Evolutionary conservation across 345 rosid genomes (phyloP).

Genomic region (Physaria fendleri): DNA sequence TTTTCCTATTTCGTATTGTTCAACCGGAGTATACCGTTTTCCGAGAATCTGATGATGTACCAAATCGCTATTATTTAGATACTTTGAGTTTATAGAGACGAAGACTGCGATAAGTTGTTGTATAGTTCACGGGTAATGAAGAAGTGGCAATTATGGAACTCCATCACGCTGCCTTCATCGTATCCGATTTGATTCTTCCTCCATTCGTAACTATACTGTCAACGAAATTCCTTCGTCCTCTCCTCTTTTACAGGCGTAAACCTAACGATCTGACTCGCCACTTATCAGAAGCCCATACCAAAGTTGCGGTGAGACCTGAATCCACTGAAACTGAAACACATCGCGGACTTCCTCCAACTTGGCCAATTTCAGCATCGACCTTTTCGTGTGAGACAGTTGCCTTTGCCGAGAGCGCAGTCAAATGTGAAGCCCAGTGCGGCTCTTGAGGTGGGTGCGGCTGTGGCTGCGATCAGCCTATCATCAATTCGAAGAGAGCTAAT

Average conservation of each 20-base stretch:
- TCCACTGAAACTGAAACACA: slow-evolving; percentile 24
- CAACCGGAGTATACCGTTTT: too few relatives aligned
- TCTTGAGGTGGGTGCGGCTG: slow-evolving; percentile 90
- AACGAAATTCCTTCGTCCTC: slow-evolving; percentile 75
- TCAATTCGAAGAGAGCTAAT: slow-evolving; percentile 73
- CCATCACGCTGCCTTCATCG: slow-evolving; percentile 61
- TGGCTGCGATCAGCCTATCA: slow-evolving; percentile 78
- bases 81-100: background rate
- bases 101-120: too few relatives aligned
- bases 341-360: slow-evolving; percentile 28
- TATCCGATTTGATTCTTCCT: slow-evolving; percentile 38
- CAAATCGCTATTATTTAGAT: slow-evolving; percentile 21
- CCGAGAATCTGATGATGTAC: too few relatives aligned
- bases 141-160: slow-evolving; percentile 43
- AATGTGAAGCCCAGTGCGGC: slow-evolving; percentile 93
- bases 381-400: slow-evolving; percentile 50
- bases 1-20: too few relatives aligned
- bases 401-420: slow-evolving; percentile 74
- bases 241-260: slow-evolving; percentile 27
- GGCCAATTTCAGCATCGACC: slow-evolving; percentile 33
- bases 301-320: slow-evolving; percentile 22
- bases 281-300: slow-evolving; percentile 24
- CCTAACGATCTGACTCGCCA: slow-evolving; percentile 7
- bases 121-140: slow-evolving; percentile 20
- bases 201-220: slow-evolving; percentile 68